Percentiles rank a stretch among this genome's conserved stretches.
phyloP scores from a whole-genome alignment of 371 early-diverging fungal genomes.

The Mortierella sp. region DNA sequence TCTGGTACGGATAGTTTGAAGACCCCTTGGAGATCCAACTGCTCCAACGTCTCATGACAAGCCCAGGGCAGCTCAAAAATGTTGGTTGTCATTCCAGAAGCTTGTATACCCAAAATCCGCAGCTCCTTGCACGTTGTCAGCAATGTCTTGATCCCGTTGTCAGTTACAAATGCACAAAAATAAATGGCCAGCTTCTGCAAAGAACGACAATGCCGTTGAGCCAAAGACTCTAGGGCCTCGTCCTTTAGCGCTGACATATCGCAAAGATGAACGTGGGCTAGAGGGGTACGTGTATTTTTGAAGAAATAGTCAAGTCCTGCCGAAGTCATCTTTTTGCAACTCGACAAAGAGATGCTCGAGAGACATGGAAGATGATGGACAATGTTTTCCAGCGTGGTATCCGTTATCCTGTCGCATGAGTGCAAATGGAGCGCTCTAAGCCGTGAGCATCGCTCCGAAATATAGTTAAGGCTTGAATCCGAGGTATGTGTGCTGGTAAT shows the following conservation, averaged over 20 bases:
- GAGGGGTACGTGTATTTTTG: not conserved
- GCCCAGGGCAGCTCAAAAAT: slow-evolving; percentile 40
- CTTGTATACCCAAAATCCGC: slow-evolving; percentile 26
- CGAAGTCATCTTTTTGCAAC: slow-evolving; percentile 16
- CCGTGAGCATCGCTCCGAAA: slow-evolving; percentile 19
- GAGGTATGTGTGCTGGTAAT: slow-evolving; percentile 27
- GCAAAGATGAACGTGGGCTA: slow-evolving; percentile 31
- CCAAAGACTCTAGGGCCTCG: slow-evolving; percentile 20
- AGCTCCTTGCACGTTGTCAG: slow-evolving; percentile 14
- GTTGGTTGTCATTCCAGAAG: slow-evolving; percentile 19
- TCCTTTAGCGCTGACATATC: slow-evolving; percentile 20
- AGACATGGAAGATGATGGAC: not conserved
- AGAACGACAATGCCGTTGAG: not conserved
- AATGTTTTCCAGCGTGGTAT: slow-evolving; percentile 12
- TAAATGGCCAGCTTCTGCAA: slow-evolving; percentile 33
- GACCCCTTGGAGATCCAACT: slow-evolving; percentile 32
- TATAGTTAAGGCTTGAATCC: slow-evolving; percentile 9
- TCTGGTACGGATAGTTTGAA: slow-evolving; percentile 11
- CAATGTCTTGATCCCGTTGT: slow-evolving; percentile 23
- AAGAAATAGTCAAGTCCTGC: slow-evolving; percentile 23
- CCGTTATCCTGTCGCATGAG: slow-evolving; percentile 26
- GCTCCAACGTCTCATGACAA: slow-evolving; percentile 21
- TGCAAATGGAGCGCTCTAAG: slow-evolving; percentile 23
- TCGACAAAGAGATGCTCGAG: slow-evolving; percentile 23
- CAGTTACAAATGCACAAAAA: slow-evolving; percentile 23